These are phyloP conservation scores for rapeseed (Brassica napus) DNA, from an alignment of 345 rosid genomes.

Conservation along the genomic window Da-Ae NC_063449.1:25864501-25865000, in stretches of 20 bases:
- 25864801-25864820: constrained; percentile 23
- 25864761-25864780: constrained; percentile 34
- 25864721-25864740: constrained; percentile 12
- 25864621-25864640: constrained; percentile 22
- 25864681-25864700: constrained; percentile 12
- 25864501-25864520: too few species aligned
- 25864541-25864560: constrained; percentile 11
- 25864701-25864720: constrained; percentile 14
- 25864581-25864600: constrained; percentile 26
- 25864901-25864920: constrained; percentile 55
- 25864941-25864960: constrained; percentile 60
- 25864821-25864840: constrained; percentile 10
- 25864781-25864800: constrained; percentile 33
- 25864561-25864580: constrained; percentile 18
- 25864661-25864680: constrained; percentile 9
- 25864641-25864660: constrained; percentile 13
- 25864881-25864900: constrained; percentile 47
- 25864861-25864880: constrained; percentile 33
- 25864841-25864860: constrained; percentile 22
- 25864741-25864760: constrained; percentile 11
- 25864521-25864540: neutral
- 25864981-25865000: constrained; percentile 47
- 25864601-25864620: constrained; percentile 33
- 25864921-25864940: constrained; percentile 62
- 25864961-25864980: constrained; percentile 48